Base-by-base conservation (phyloP, 192 early-diverging fungal species). In the Backusella macrospora region DNA sequence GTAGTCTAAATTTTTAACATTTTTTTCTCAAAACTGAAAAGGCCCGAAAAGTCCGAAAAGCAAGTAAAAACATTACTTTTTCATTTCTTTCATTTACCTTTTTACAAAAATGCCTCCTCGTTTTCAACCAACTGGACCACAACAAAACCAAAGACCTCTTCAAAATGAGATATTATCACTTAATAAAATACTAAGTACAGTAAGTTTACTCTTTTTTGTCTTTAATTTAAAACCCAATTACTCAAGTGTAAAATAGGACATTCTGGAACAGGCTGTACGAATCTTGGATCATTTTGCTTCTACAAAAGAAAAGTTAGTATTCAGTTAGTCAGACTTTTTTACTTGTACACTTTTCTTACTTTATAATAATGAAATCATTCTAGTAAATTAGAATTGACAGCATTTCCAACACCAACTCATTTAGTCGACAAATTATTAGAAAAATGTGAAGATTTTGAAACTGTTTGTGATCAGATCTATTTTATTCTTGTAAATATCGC, bases 391-490 rank as follows among this genome's bases (percentile, higher is more conserved):
- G 64, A 69, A 14, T 34, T 40, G 37, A 38, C 52, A 23, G 29
- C 38, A 9, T 55, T 62, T 40, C 18, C 40, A 72, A 42, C 43
- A 67, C 70, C 76, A 14, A 40, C 76, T 3, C 70, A 67, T 40
- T 52, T 67, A 64, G 65, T 47, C 37, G 70, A 71, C 12, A 64
- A 42, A 9, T 14, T 77, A 16, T 42, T 77, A 10, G 63, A 77
- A 34, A 77, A 77, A 63, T 75, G 78, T 49, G 78, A 75, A 62
- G 71, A 74, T 49, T 80, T 80, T 62, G 78, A 75, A 65, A 63
- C 69, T 6, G 71, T 80, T n/a, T 80, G 78, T 49, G 78, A 80
- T 76, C 78, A 80, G 16, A 73, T 80, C 13, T 75, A 75, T 46
- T 80, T 76, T 73, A 72, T 62, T 14, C 66, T 80, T 44, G 78